A percentile compares a stretch with the other conserved stretches of the same genome.
Conservation (phyloP, 164 flowering plant genomes). For the Echeveria elegans region DNA sequence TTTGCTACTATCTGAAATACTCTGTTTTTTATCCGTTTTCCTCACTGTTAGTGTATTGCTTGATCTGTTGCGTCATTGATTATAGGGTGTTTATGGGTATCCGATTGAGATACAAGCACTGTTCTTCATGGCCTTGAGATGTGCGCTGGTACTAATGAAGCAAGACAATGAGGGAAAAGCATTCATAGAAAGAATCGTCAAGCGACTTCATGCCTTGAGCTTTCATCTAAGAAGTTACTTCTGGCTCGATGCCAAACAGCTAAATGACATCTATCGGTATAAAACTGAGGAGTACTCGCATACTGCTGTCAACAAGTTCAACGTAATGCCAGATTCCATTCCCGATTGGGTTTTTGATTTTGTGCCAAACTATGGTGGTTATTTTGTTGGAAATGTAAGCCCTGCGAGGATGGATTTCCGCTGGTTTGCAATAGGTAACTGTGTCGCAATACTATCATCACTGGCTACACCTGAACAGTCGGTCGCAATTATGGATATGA, state of each 20-base stretch:
- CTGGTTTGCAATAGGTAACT: constrained; percentile 84
- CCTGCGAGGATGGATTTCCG: constrained; percentile 88
- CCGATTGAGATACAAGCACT: constrained; percentile 90
- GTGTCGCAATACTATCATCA: constrained; percentile 70
- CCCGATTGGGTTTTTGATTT: constrained; percentile 87
- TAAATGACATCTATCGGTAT: constrained; percentile 62
- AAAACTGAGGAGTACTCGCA: constrained; percentile 83
- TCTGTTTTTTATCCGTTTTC: not conserved
- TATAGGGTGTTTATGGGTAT: constrained; percentile 82
- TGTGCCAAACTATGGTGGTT: constrained; percentile 62
- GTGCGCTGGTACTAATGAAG: constrained; percentile 57
- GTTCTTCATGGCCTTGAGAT: constrained; percentile 82
- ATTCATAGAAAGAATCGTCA: constrained; percentile 45
- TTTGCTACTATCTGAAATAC: not conserved
- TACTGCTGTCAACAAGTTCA: constrained; percentile 77
- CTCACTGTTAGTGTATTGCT: not conserved
- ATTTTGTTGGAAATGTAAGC: constrained; percentile 73
- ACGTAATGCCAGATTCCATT: constrained; percentile 74
- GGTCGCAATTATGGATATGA: constrained; percentile 74
- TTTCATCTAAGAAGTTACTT: constrained; percentile 74
- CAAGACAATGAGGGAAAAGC: constrained; percentile 75
- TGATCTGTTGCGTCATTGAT: constrained; percentile 2
- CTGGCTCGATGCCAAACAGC: constrained; percentile 77
- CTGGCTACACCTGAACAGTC: constrained; percentile 87
- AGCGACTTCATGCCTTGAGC: constrained; percentile 75